phyloP scores from a whole-genome alignment of 208 protist species.

The Naegleria lovaniensis region DNA sequence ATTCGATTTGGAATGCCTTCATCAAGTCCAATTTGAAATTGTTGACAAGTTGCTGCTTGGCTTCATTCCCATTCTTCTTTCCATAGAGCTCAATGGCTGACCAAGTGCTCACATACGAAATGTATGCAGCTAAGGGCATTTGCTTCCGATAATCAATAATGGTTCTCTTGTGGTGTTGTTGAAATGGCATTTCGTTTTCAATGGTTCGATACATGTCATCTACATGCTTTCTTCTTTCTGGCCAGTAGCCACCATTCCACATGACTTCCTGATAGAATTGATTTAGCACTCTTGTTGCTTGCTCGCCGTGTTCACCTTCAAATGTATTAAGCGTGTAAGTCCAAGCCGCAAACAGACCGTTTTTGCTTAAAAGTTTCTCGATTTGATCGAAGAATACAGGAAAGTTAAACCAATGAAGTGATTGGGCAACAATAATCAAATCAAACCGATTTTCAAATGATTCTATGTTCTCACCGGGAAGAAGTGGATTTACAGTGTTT shows the following conservation, averaged over 20 bases:
- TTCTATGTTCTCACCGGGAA: not conserved
- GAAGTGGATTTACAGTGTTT: not conserved
- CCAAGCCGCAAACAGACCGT: not conserved
- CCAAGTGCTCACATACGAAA: not conserved
- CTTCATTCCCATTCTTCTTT: not conserved
- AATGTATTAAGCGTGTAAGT: not conserved
- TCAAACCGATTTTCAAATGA: not conserved
- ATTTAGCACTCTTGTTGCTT: not conserved
- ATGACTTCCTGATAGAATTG: not conserved
- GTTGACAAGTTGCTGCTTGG: not conserved
- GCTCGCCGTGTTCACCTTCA: not conserved
- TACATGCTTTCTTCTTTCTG: not conserved
- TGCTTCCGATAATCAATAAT: not conserved
- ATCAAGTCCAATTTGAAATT: not conserved
- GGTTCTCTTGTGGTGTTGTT: not conserved
- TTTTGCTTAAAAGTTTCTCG: not conserved
- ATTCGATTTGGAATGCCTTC: not conserved
- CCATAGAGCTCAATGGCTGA: not conserved
- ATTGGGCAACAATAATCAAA: conserved; percentile 1
- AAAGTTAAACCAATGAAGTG: conserved; percentile 18
- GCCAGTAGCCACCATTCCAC: not conserved
- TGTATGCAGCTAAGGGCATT: not conserved
- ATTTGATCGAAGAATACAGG: not conserved
- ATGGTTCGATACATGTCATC: not conserved
- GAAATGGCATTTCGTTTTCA: not conserved